phyloP scores from a whole-genome alignment of 176 grass and related monocot genomes.

The Eleusine coracana region DNA sequence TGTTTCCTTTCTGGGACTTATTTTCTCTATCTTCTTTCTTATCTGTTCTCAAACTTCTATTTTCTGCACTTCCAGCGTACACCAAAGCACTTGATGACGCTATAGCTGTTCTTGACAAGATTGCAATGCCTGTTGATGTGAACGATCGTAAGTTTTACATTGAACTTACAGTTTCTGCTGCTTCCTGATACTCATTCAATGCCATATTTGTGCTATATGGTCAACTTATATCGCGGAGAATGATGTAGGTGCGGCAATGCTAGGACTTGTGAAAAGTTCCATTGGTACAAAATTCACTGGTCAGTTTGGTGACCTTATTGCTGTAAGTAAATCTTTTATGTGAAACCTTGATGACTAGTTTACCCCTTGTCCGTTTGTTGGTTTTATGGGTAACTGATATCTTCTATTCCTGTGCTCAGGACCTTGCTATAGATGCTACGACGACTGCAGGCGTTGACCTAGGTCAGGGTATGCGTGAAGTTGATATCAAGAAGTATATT shows the following conservation, averaged over 20 bases:
- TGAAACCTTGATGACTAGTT: neutral
- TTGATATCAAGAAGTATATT: constrained; percentile 99
- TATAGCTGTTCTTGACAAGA: constrained; percentile 84
- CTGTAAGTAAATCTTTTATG: constrained; percentile 58
- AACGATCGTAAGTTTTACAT: constrained; percentile 91
- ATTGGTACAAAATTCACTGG: constrained; percentile 99
- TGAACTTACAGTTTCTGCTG: constrained; percentile 1
- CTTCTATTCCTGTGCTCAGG: constrained; percentile 51
- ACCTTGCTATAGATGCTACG: constrained; percentile 97
- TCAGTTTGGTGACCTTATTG: constrained; percentile 95
- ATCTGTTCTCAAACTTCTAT: constrained; percentile 31
- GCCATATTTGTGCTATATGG: neutral
- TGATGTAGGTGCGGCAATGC: constrained; percentile 59
- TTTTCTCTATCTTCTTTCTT: neutral
- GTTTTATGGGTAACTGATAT: constrained; percentile 24
- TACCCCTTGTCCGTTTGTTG: neutral
- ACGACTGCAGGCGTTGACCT: constrained; percentile 91
- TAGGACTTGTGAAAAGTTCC: constrained; percentile 90
- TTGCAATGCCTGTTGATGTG: constrained; percentile 85
- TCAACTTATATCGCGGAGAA: constrained; percentile 22
- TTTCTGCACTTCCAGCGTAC: constrained; percentile 51
- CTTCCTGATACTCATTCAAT: neutral
- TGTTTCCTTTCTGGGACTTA: neutral
- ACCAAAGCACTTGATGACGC: constrained; percentile 91
- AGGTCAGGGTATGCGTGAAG: constrained; percentile 90